phyloP scores from a whole-genome alignment of 352 stramenopile species.

The Phytophthora brassicae region DNA sequence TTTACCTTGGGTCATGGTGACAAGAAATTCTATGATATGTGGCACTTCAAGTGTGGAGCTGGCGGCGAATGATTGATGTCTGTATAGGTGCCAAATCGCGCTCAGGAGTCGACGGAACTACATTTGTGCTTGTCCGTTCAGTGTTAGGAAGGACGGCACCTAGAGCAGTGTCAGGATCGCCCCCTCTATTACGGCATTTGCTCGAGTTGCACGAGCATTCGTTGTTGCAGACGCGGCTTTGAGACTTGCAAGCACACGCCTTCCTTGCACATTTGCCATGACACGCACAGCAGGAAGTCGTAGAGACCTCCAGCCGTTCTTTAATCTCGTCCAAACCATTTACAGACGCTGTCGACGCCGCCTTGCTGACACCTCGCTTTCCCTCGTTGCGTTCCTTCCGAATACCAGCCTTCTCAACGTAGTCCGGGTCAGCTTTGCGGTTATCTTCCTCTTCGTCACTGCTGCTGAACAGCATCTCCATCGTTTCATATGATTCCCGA shows the following conservation, averaged over 20 bases:
- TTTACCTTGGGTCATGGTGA: conserved; percentile 6
- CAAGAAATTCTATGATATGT: conserved; percentile 12
- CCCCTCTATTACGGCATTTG: conserved; percentile 57
- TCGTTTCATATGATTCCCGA: conserved; percentile 42
- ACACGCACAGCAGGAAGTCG: conserved; percentile 54
- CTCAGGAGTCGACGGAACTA: conserved; percentile 9
- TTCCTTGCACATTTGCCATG: conserved; percentile 79
- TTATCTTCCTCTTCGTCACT: conserved; percentile 61
- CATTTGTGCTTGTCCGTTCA: neutral
- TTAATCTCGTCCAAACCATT: conserved; percentile 63
- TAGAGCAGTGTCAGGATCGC: neutral
- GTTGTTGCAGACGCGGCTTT: conserved; percentile 40
- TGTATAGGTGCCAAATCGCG: no score
- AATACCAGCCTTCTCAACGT: conserved; percentile 53
- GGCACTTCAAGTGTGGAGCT: neutral
- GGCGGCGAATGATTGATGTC: no score
- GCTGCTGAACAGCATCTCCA: conserved; percentile 53
- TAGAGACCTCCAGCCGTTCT: conserved; percentile 42
- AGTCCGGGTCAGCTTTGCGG: conserved; percentile 61
- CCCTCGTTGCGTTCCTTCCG: conserved; percentile 4
- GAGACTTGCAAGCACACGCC: conserved; percentile 59
- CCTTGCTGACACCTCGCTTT: neutral
- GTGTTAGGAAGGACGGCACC: neutral
- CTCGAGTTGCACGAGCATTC: conserved; percentile 57
- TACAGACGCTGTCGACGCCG: neutral